Evolutionary conservation across 805 yeast species (phyloP).

Genomic region (Candida peoriensis): DNA sequence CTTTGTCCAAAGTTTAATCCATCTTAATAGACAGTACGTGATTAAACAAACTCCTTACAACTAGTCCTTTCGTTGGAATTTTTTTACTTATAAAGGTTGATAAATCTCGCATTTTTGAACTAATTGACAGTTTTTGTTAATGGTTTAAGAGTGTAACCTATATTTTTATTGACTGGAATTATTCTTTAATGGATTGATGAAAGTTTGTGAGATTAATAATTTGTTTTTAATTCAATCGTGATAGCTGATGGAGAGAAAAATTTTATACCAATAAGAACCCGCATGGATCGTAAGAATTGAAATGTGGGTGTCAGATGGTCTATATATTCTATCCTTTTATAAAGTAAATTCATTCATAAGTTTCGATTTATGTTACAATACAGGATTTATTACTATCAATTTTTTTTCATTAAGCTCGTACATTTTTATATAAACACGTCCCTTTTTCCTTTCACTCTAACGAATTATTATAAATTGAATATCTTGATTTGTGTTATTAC

Average conservation of each 20-base stretch:
- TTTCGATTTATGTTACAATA: too few relatives aligned
- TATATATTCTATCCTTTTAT: slow-evolving; percentile 13
- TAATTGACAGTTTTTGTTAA: slow-evolving; percentile 5
- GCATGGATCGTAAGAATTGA: slow-evolving; percentile 25
- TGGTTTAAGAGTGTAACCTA: slow-evolving; percentile 1
- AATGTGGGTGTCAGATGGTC: slow-evolving; percentile 29
- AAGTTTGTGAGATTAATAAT: background rate
- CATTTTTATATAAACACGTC: too few relatives aligned
- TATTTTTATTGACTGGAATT: background rate
- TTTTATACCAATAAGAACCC: slow-evolving; percentile 18
- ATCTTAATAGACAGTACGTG: slow-evolving; percentile 66
- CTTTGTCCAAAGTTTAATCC: slow-evolving; percentile 67
- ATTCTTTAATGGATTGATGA: background rate
- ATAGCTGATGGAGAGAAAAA: slow-evolving; percentile 21
- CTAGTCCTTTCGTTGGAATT: background rate
- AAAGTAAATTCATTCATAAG: too few relatives aligned
- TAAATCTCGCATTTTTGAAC: background rate
- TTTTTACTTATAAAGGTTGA: background rate
- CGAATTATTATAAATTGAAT: too few relatives aligned
- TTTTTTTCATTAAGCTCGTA: too few relatives aligned
- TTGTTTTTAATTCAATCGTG: slow-evolving; percentile 16
- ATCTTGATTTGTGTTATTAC: too few relatives aligned
- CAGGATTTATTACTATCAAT: too few relatives aligned
- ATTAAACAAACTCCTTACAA: slow-evolving; percentile 15
- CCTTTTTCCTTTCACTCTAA: too few relatives aligned